phyloP scores from a whole-genome alignment of 2,329 filamentous ascomycete genomes.

The Diaporthe vexans region DNA sequence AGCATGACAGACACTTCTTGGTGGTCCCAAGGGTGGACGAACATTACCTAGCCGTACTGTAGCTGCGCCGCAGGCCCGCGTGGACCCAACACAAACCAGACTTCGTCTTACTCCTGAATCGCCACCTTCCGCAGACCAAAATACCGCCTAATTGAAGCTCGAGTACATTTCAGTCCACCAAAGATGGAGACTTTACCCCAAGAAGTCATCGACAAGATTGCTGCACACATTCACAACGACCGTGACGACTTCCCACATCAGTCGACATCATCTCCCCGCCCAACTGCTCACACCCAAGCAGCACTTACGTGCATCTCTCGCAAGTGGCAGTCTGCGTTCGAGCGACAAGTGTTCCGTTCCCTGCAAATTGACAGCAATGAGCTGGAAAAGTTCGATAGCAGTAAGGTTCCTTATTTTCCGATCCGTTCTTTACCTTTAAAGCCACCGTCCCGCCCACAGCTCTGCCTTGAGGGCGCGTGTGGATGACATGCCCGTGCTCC shows the following conservation, averaged over 20 bases:
- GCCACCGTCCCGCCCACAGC: background rate
- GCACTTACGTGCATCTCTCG: background rate
- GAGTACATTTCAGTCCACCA: background rate
- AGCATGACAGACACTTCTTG: too few relatives aligned
- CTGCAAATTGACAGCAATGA: background rate
- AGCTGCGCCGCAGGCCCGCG: too few relatives aligned
- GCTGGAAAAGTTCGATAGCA: background rate
- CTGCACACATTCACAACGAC: background rate
- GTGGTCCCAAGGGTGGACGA: too few relatives aligned
- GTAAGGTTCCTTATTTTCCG: background rate
- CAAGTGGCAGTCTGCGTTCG: background rate
- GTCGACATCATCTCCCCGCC: background rate
- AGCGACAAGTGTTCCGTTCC: background rate
- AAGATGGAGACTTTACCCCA: background rate
- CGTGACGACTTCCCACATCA: background rate
- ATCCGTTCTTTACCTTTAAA: background rate
- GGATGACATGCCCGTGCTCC: background rate
- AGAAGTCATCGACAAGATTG: constrained; percentile 11
- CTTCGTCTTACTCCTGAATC: too few relatives aligned
- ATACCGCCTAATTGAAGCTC: too few relatives aligned
- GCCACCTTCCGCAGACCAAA: too few relatives aligned
- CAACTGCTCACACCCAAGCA: background rate
- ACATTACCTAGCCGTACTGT: too few relatives aligned
- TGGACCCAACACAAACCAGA: too few relatives aligned
- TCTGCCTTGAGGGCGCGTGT: background rate